Evolutionary conservation across 306 rosid species (phyloP), one percentile per base, ranked within the genome.

Genomic region (Leucaena leucocephala): DNA sequence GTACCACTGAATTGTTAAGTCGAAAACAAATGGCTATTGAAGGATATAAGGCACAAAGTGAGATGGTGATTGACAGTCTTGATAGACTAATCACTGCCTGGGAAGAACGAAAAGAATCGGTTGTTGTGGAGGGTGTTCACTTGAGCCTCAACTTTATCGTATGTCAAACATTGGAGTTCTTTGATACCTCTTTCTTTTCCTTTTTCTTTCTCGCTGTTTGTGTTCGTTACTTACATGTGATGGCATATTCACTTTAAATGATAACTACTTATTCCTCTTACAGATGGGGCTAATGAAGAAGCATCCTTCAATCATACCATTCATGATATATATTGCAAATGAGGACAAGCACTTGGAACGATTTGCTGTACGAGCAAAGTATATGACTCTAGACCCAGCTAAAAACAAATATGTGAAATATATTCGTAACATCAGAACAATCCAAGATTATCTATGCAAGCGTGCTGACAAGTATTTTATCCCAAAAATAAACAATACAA

Each of bases 211-310:
- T 0, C 63, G 38, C 19, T 16, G 46, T 19, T 52, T 9, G 6
- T 8, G 5, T 4, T 9, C 27, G 45, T 17, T 38, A 43, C 3
- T 42, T 65, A 58, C 50, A 65, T 76, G 70, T 64, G 39, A 34
- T 10, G 5, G 40, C 12, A 21, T 71, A 36, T 61, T 45, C 22
- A 10, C 43, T 17, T 52, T 22, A 27, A 65, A 27, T 16, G 64
- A 42, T 74, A 21, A 45, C 72, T 40, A 59, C 58, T 45, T 64
- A 8, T 54, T 68, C 75, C 72, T 80, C 44, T 22, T 69, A 57
- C 85, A 92, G 96, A 90, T 90, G 97, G 97, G 93, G 76, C 95
- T 92, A 64, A 92, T 92, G 97, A 90, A 92, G 85, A 92, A 90
- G 80, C 97, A 92, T 70, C 95, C 95, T 78, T 90, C 97, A 45